These are phyloP conservation scores for Leccinum fuscescens DNA, from an alignment of 1,284 basidiomycete species.

Conservation along the genomic window DNA sequence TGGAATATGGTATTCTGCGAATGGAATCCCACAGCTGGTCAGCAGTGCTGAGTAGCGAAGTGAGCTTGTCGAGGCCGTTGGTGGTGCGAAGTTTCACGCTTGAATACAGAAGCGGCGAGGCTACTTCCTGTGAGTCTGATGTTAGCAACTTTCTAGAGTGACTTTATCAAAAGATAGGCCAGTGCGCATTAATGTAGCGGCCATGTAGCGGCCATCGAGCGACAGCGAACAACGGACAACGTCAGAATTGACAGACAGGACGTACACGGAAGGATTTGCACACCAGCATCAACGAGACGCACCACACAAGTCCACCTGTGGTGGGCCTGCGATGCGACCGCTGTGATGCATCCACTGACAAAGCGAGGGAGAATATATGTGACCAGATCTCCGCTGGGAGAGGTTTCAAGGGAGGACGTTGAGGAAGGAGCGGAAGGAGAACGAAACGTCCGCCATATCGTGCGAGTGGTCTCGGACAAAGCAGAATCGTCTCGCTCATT, in stretches of 20 bases:
- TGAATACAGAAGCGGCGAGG: constrained; percentile 66
- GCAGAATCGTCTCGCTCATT: constrained; percentile 36
- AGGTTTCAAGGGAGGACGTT: constrained; percentile 45
- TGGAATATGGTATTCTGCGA: constrained; percentile 76
- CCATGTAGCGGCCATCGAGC: constrained; percentile 1
- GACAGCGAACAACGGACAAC: constrained; percentile 1
- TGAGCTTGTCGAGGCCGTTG: constrained; percentile 54
- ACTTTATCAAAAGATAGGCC: constrained; percentile 3
- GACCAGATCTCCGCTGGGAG: constrained; percentile 75
- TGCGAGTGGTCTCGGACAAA: constrained; percentile 52
- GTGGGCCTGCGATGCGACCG: constrained; percentile 18
- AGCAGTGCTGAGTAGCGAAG: constrained; percentile 51
- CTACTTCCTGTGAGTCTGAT: constrained; percentile 53
- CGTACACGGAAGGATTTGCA: constrained; percentile 74
- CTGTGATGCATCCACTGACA: constrained; percentile 28
- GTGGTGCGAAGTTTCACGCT: constrained; percentile 49
- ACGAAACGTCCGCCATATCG: constrained; percentile 54
- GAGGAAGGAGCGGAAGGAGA: constrained; percentile 66
- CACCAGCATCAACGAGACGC: constrained; percentile 51
- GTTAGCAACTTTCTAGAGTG: constrained; percentile 18
- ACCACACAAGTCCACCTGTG: constrained; percentile 24
- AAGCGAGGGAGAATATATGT: constrained; percentile 53
- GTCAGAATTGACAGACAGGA: constrained; percentile 14
- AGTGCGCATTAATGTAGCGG: neutral
- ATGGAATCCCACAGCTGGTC: constrained; percentile 85